Conservation (phyloP, 139 green algal species). For the Penium margaritaceum region DNA sequence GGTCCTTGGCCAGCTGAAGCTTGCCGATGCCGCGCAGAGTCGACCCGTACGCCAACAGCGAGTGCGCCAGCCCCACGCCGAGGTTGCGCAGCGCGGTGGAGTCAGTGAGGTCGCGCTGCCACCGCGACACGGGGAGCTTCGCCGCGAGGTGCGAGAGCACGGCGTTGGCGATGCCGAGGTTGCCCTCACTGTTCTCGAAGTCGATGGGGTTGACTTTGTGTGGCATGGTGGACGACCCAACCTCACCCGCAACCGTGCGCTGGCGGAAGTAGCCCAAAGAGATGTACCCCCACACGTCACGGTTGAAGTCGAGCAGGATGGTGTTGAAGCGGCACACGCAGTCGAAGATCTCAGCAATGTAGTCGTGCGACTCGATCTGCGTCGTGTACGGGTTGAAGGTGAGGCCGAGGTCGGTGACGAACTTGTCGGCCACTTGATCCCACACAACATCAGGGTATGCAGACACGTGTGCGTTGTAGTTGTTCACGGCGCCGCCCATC, state of each 20-base stretch:
- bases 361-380: conserved; percentile 99
- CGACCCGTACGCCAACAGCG: conserved; percentile 78
- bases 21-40: conserved; percentile 80
- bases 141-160: conserved; percentile 77
- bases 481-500: conserved; percentile 92
- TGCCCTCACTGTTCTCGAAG: conserved; percentile 99
- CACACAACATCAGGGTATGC: conserved; percentile 93
- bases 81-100: conserved; percentile 95
- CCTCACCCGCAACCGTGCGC: conserved; percentile 52
- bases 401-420: conserved; percentile 69
- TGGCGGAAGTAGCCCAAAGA: conserved; percentile 91
- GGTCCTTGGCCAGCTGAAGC: conserved; percentile 62
- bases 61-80: conserved; percentile 73
- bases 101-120: conserved; percentile 86
- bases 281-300: conserved; percentile 96
- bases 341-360: conserved; percentile 90
- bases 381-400: conserved; percentile 76
- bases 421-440: conserved; percentile 65
- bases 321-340: conserved; percentile 87
- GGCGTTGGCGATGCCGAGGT: conserved; percentile 92
- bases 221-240: conserved; percentile 92
- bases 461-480: conserved; percentile 96
- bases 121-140: conserved; percentile 78
- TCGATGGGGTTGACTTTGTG: conserved; percentile 99
- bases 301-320: conserved; percentile 92